Evolutionary conservation across 108 stramenopile species (phyloP).

Genomic region (Discostella stelligeroides): DNA sequence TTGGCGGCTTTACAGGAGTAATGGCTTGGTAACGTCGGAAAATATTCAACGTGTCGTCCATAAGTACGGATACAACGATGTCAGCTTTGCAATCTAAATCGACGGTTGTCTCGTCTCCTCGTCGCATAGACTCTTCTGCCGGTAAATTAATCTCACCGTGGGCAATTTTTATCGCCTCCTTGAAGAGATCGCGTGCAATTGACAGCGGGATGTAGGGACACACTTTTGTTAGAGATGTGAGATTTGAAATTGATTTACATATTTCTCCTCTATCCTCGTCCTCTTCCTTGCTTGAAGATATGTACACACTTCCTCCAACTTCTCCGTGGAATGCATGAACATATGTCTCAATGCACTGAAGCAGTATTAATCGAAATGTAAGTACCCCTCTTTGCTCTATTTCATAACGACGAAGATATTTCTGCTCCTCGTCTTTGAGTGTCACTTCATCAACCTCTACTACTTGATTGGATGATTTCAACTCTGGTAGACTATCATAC

Average conservation of each 20-base stretch:
- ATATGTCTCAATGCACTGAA: slow-evolving; percentile 39
- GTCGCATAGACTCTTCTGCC: too few relatives aligned
- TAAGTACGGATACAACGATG: slow-evolving; percentile 31
- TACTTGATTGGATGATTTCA: background rate
- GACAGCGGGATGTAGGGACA: slow-evolving; percentile 35
- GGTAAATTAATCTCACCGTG: slow-evolving; percentile 8
- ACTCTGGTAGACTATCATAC: background rate
- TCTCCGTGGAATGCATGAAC: slow-evolving; percentile 31
- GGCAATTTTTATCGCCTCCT: slow-evolving; percentile 32
- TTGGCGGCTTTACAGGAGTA: slow-evolving; percentile 27
- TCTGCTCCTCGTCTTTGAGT: slow-evolving; percentile 37
- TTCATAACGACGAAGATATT: slow-evolving; percentile 23
- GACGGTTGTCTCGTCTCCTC: background rate
- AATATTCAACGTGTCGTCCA: slow-evolving; percentile 28
- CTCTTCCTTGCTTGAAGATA: background rate
- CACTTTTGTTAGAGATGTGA: slow-evolving; percentile 16
- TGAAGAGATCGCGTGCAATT: slow-evolving; percentile 36
- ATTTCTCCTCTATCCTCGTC: background rate
- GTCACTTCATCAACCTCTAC: slow-evolving; percentile 25
- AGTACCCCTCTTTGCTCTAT: slow-evolving; percentile 35
- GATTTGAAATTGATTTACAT: background rate
- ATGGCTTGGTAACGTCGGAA: slow-evolving; percentile 43
- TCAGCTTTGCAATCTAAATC: slow-evolving; percentile 12
- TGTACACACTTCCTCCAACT: slow-evolving; percentile 1
- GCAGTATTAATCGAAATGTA: slow-evolving; percentile 34